Percentiles rank a stretch among this genome's conserved stretches.
Evolutionary conservation across 2,329 filamentous ascomycete species (phyloP).

Genomic region (Curvularia spicifera): DNA sequence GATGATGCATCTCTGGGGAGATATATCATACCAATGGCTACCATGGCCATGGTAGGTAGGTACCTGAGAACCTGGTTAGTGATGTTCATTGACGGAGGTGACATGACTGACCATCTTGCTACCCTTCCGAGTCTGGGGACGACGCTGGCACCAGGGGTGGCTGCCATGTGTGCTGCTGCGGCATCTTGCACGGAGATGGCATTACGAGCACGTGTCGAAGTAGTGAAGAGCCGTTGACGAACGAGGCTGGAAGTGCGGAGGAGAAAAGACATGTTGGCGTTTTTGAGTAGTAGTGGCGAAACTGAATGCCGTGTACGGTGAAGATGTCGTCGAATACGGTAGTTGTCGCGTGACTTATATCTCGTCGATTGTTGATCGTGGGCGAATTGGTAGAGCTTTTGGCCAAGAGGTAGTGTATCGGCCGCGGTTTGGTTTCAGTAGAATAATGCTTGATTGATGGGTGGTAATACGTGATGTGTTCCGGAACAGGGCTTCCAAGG

Average conservation of each 20-base stretch:
- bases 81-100: not conserved
- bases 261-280: conserved; percentile 38
- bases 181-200: conserved; percentile 34
- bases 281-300: conserved; percentile 12
- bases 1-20: conserved; percentile 29
- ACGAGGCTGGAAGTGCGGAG: conserved; percentile 32
- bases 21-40: conserved; percentile 42
- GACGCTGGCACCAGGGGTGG: conserved; percentile 25
- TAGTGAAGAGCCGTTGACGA: conserved; percentile 40
- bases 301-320: conserved; percentile 4
- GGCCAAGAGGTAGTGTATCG: conserved; percentile 28
- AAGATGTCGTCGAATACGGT: conserved; percentile 9
- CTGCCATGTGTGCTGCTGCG: conserved; percentile 34
- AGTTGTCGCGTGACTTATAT: conserved; percentile 15
- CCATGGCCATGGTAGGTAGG: conserved; percentile 44
- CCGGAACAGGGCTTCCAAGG: conserved; percentile 18
- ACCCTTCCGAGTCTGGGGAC: conserved; percentile 43
- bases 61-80: conserved; percentile 30
- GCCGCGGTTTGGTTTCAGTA: conserved; percentile 24
- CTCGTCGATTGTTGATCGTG: not conserved
- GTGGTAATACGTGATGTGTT: conserved; percentile 23
- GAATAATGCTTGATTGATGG: conserved; percentile 18
- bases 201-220: conserved; percentile 35
- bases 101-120: conserved; percentile 38
- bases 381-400: conserved; percentile 8